Percentiles rank a stretch among this genome's conserved stretches.
Conservation (phyloP, 1,284 basidiomycete species). For the Chondrostereum purpureum region DNA sequence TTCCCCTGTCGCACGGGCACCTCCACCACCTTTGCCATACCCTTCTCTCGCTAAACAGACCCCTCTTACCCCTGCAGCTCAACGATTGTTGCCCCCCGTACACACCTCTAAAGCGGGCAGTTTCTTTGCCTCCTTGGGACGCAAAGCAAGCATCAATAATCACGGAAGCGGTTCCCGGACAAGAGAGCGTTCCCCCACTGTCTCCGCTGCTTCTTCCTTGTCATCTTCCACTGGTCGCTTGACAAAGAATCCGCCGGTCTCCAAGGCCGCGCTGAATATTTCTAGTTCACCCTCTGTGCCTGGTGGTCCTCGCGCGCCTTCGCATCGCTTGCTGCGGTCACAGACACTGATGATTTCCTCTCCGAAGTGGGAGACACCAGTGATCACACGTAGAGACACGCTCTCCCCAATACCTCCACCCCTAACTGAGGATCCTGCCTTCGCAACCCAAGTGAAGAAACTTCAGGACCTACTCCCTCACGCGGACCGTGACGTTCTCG, state of each 20-base stretch:
- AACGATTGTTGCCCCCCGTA: constrained; percentile 21
- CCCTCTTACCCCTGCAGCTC: constrained; percentile 23
- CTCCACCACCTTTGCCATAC: constrained; percentile 72
- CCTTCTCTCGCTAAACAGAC: constrained; percentile 34
- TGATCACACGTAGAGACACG: neutral
- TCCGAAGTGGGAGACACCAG: constrained; percentile 14
- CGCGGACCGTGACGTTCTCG: constrained; percentile 63
- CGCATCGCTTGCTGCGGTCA: constrained; percentile 52
- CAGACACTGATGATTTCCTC: constrained; percentile 49
- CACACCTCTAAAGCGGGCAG: constrained; percentile 38
- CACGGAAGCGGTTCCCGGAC: constrained; percentile 22
- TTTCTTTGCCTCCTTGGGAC: constrained; percentile 71
- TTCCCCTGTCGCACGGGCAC: constrained; percentile 40
- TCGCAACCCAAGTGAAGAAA: constrained; percentile 61
- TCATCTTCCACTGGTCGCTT: constrained; percentile 31
- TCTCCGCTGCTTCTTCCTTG: constrained; percentile 1
- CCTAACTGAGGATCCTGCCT: constrained; percentile 39
- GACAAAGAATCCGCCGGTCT: constrained; percentile 34
- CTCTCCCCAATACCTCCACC: neutral
- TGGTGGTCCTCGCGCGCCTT: constrained; percentile 72
- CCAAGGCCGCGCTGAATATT: constrained; percentile 31
- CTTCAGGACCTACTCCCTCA: constrained; percentile 72
- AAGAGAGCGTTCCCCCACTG: neutral
- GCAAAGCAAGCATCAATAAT: constrained; percentile 56
- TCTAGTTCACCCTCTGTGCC: constrained; percentile 47